A percentile compares a stretch with the other conserved stretches of the same genome.
phyloP scores from a whole-genome alignment of 345 rosid species.

The Orychophragmus violaceus region DNA sequence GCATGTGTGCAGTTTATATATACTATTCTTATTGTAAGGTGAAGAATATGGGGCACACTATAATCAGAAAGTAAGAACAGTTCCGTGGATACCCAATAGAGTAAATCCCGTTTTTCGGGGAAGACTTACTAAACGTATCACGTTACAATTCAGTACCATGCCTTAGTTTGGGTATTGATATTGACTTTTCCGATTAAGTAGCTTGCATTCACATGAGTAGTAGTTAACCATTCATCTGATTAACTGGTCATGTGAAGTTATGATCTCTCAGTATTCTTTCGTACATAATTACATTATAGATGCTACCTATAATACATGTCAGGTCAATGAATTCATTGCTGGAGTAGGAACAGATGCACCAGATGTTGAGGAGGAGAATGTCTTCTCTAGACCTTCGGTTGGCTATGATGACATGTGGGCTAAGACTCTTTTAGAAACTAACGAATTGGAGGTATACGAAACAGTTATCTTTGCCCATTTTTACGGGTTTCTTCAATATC shows the following conservation, averaged over 20 bases:
- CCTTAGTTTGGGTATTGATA: too few relatives aligned
- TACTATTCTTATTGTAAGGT: background rate
- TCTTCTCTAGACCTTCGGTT: constrained; percentile 76
- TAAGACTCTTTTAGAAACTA: constrained; percentile 79
- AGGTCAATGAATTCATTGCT: constrained; percentile 95
- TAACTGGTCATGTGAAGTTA: background rate
- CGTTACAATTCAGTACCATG: background rate
- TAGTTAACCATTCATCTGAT: background rate
- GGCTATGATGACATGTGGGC: constrained; percentile 99
- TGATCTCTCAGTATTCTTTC: constrained; percentile 1
- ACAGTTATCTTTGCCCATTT: background rate
- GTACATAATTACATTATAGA: background rate
- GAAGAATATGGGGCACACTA: background rate
- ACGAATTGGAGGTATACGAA: constrained; percentile 77
- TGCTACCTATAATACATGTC: constrained; percentile 12
- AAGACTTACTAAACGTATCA: background rate
- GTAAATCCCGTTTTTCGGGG: background rate
- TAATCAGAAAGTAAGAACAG: background rate
- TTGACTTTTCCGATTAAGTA: background rate
- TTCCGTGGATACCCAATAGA: background rate
- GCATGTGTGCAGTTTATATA: background rate
- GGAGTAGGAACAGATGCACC: constrained; percentile 99
- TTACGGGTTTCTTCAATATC: background rate
- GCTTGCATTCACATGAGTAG: background rate
- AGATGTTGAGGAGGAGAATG: constrained; percentile 95